phyloP scores from a whole-genome alignment of 1,284 basidiomycete species.

The Pisolithus thermaeus region DNA sequence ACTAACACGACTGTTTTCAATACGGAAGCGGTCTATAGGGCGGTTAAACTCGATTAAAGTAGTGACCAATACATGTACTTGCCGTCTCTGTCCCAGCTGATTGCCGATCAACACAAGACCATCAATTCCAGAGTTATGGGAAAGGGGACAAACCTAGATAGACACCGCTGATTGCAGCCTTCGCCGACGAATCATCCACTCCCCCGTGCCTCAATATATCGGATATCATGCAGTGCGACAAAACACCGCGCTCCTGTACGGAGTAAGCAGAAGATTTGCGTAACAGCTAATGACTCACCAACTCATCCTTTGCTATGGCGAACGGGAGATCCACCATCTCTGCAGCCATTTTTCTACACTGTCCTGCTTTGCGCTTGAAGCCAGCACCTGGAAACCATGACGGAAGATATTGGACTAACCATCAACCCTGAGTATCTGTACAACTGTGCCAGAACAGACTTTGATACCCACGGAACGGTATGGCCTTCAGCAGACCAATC shows the following conservation, averaged over 20 bases:
- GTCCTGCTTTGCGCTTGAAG: background rate
- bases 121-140: background rate
- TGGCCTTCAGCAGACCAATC: background rate
- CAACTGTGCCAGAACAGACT: background rate
- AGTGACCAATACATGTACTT: background rate
- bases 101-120: too few relatives aligned
- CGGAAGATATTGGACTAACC: constrained; percentile 1
- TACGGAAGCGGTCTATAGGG: constrained; percentile 11
- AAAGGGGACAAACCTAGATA: background rate
- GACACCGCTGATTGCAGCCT: background rate
- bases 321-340: background rate
- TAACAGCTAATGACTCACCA: background rate
- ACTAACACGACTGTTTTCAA: constrained; percentile 27
- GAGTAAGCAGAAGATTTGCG: background rate
- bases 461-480: background rate
- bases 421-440: background rate
- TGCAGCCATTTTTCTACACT: background rate
- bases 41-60: background rate
- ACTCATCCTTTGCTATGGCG: background rate
- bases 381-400: constrained; percentile 3
- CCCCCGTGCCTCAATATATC: background rate
- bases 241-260: background rate
- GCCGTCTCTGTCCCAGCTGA: constrained; percentile 6
- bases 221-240: background rate
- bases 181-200: background rate